A percentile compares a stretch with the other conserved stretches of the same genome.
Evolutionary conservation across 148 eudicot genomes (phyloP).

Genomic region (Spergularia bocconei): DNA sequence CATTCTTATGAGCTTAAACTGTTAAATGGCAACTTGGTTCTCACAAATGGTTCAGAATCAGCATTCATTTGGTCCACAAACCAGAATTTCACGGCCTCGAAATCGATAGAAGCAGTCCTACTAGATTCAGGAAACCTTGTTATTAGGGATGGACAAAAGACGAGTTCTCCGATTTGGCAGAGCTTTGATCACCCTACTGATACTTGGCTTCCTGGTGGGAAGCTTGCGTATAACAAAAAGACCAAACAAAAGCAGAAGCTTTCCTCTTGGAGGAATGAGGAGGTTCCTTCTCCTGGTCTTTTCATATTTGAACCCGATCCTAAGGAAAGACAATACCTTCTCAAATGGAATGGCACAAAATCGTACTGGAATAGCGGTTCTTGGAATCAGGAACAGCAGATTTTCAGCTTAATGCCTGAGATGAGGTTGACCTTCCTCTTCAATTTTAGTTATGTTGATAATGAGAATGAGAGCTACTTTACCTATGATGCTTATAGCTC

Average conservation of each 20-base stretch:
- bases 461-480: slow-evolving; percentile 46
- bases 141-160: neutral
- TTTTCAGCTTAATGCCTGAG: slow-evolving; percentile 1
- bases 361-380: slow-evolving; percentile 26
- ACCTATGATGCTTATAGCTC: slow-evolving; percentile 31
- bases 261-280: slow-evolving; percentile 34
- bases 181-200: slow-evolving; percentile 31
- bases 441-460: slow-evolving; percentile 16
- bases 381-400: neutral
- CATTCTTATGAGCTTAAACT: neutral
- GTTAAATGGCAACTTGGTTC: slow-evolving; percentile 3
- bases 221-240: slow-evolving; percentile 31
- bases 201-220: slow-evolving; percentile 51
- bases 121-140: slow-evolving; percentile 18
- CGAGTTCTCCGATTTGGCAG: slow-evolving; percentile 4
- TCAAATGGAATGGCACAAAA: slow-evolving; percentile 19
- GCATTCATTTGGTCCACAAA: neutral
- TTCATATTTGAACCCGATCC: slow-evolving; percentile 36
- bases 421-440: neutral
- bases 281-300: slow-evolving; percentile 31
- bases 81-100: neutral
- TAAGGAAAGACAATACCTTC: slow-evolving; percentile 18
- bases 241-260: slow-evolving; percentile 21
- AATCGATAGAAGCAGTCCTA: neutral
- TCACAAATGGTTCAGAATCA: neutral